Percentiles rank a stretch among this genome's conserved stretches.
Evolutionary conservation across 768 basidiomycete species (phyloP).

Genomic region (Trametes cinnabarina): DNA sequence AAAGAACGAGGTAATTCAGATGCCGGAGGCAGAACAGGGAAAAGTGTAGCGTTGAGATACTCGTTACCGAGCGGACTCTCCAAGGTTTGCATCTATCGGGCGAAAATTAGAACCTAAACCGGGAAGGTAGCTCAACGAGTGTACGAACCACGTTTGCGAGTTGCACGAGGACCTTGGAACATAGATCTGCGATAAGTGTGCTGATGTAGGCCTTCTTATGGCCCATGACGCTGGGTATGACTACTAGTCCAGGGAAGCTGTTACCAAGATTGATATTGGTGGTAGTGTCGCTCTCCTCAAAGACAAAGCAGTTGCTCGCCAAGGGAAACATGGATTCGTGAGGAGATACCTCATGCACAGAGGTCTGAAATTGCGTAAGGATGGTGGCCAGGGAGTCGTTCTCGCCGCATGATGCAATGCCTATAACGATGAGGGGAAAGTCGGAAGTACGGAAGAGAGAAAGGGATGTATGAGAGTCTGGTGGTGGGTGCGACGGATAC

Average conservation of each 20-base stretch:
- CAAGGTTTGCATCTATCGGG: slow-evolving; percentile 62
- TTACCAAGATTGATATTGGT: slow-evolving; percentile 57
- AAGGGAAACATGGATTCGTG: slow-evolving; percentile 69
- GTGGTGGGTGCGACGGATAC: slow-evolving; percentile 73
- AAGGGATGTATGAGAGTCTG: slow-evolving; percentile 63
- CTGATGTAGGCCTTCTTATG: slow-evolving; percentile 88
- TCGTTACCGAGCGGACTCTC: slow-evolving; percentile 87
- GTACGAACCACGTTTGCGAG: slow-evolving; percentile 77
- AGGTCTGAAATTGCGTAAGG: slow-evolving; percentile 63
- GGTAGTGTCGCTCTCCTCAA: slow-evolving; percentile 64
- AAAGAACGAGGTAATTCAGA: slow-evolving; percentile 61
- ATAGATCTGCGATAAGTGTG: slow-evolving; percentile 84
- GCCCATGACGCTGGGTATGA: slow-evolving; percentile 83
- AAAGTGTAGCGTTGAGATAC: slow-evolving; percentile 67
- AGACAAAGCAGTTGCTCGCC: slow-evolving; percentile 80
- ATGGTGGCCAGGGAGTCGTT: slow-evolving; percentile 51
- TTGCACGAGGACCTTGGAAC: slow-evolving; percentile 82
- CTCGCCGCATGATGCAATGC: slow-evolving; percentile 70
- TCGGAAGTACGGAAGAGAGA: slow-evolving; percentile 75
- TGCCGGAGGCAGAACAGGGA: slow-evolving; percentile 60
- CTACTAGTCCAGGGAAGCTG: slow-evolving; percentile 59
- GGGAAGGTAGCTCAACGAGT: neutral
- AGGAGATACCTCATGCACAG: slow-evolving; percentile 66
- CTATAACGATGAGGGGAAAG: slow-evolving; percentile 86
- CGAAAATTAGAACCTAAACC: neutral